A percentile compares a stretch with the other conserved stretches of the same genome.
Evolutionary conservation across 2,329 filamentous ascomycete species (phyloP).

Genomic region (Claviceps monticola): DNA sequence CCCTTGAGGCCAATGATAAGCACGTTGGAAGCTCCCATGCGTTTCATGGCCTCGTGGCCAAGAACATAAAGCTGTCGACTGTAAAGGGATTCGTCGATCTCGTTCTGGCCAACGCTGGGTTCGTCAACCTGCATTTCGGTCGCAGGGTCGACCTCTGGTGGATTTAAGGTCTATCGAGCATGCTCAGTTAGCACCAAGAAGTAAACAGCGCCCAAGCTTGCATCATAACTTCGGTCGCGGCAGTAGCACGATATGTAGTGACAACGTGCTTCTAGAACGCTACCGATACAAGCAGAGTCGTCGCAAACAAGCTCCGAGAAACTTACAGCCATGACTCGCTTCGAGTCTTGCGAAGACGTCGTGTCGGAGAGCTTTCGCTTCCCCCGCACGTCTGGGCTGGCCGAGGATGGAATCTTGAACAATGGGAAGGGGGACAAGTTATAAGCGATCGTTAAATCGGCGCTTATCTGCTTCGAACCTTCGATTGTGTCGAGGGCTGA

Average conservation of each 20-base stretch:
- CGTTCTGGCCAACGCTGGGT: constrained; percentile 37
- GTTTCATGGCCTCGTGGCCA: constrained; percentile 84
- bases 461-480: background rate
- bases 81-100: constrained; percentile 63
- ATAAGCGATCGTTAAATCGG: background rate
- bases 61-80: constrained; percentile 61
- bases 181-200: constrained; percentile 6
- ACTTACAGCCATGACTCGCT: constrained; percentile 50
- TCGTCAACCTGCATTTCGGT: constrained; percentile 54
- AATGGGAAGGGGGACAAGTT: background rate
- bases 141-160: constrained; percentile 46
- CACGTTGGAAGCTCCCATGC: constrained; percentile 92
- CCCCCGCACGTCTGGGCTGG: constrained; percentile 39
- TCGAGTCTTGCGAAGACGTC: constrained; percentile 41
- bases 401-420: constrained; percentile 22
- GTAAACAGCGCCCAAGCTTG: background rate
- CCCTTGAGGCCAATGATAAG: constrained; percentile 86
- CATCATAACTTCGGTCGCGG: background rate
- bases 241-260: background rate
- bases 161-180: constrained; percentile 31
- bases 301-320: background rate
- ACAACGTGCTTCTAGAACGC: background rate
- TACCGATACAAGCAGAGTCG: background rate
- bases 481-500: background rate
- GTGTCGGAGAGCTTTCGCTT: constrained; percentile 54